These are phyloP conservation scores for Malbranchea zuffiana DNA, from an alignment of 2,329 filamentous ascomycete genomes.

Conservation along the genomic window DNA sequence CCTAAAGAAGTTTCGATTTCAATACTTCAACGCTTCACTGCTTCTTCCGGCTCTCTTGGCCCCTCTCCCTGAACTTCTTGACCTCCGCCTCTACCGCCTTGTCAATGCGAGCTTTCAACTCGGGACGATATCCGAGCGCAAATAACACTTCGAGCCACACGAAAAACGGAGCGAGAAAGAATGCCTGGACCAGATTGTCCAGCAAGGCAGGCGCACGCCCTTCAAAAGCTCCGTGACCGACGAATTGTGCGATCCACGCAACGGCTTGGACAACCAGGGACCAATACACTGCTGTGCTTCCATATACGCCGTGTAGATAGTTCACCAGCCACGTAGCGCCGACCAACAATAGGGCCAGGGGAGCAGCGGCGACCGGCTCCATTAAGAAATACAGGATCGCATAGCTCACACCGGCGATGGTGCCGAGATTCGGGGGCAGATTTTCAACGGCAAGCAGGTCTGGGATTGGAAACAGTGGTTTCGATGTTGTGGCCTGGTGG, in stretches of 20 bases:
- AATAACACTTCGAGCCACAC: slow-evolving; percentile 96
- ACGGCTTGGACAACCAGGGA: slow-evolving; percentile 59
- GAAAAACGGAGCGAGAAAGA: slow-evolving; percentile 90
- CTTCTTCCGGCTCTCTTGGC: too few species aligned
- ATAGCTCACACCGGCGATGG: slow-evolving; percentile 51
- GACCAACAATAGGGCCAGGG: slow-evolving; percentile 65
- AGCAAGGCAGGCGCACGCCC: slow-evolving; percentile 76
- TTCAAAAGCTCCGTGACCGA: slow-evolving; percentile 85
- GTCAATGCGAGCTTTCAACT: slow-evolving; percentile 71
- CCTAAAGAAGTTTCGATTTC: too few species aligned
- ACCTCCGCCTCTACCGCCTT: slow-evolving; percentile 66
- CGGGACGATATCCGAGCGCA: slow-evolving; percentile 76
- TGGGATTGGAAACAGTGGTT: slow-evolving; percentile 44
- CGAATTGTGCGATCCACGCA: slow-evolving; percentile 79
- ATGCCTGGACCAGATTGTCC: slow-evolving; percentile 81
- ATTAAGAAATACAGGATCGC: slow-evolving; percentile 76
- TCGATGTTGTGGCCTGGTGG: slow-evolving; percentile 45
- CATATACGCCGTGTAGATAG: slow-evolving; percentile 56
- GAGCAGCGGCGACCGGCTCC: slow-evolving; percentile 79
- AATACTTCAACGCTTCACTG: too few species aligned
- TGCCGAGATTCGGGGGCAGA: slow-evolving; percentile 50
- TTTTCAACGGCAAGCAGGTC: slow-evolving; percentile 44
- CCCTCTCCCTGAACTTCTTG: slow-evolving; percentile 60
- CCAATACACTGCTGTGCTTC: slow-evolving; percentile 49
- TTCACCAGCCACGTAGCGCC: slow-evolving; percentile 65